Percentiles rank a stretch among this genome's conserved stretches.
phyloP scores from a whole-genome alignment of 2,329 filamentous ascomycete genomes.

The Arthrobotrys musiformis region DNA sequence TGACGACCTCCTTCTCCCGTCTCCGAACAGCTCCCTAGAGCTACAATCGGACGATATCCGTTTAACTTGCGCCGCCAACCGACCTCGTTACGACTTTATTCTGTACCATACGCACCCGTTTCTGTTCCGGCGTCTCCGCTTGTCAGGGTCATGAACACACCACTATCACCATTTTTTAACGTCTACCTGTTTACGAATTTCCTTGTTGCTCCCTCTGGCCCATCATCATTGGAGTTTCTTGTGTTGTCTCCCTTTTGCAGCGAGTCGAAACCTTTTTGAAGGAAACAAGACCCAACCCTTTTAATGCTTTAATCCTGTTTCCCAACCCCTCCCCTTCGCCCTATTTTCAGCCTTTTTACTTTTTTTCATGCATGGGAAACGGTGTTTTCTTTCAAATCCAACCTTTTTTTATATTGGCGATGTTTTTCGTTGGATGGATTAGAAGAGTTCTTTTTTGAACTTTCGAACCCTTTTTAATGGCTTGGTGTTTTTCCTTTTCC shows the following conservation, averaged over 20 bases:
- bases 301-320: slow-evolving; percentile 55
- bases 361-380: slow-evolving; percentile 58
- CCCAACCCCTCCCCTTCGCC: slow-evolving; percentile 26
- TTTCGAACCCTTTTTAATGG: slow-evolving; percentile 38
- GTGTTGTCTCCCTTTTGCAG: slow-evolving; percentile 54
- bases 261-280: slow-evolving; percentile 48
- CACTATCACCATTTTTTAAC: slow-evolving; percentile 30
- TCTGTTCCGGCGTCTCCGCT: slow-evolving; percentile 53
- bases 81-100: slow-evolving; percentile 42
- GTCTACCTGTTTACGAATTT: slow-evolving; percentile 53
- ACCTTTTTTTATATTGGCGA: slow-evolving; percentile 20
- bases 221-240: slow-evolving; percentile 54
- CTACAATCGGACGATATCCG: slow-evolving; percentile 12
- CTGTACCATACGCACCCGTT: slow-evolving; percentile 52
- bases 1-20: slow-evolving; percentile 36
- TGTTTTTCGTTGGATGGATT: slow-evolving; percentile 38
- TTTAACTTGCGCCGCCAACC: slow-evolving; percentile 28
- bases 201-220: slow-evolving; percentile 31
- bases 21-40: slow-evolving; percentile 16
- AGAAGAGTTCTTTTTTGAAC: slow-evolving; percentile 23
- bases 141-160: slow-evolving; percentile 53
- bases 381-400: slow-evolving; percentile 39
- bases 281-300: slow-evolving; percentile 31
- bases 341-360: slow-evolving; percentile 56
- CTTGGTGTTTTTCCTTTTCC: slow-evolving; percentile 36